Percentiles rank a stretch among this genome's conserved stretches.
phyloP scores from a whole-genome alignment of 176 grass and related monocot genomes.

The Eleusine indica region DNA sequence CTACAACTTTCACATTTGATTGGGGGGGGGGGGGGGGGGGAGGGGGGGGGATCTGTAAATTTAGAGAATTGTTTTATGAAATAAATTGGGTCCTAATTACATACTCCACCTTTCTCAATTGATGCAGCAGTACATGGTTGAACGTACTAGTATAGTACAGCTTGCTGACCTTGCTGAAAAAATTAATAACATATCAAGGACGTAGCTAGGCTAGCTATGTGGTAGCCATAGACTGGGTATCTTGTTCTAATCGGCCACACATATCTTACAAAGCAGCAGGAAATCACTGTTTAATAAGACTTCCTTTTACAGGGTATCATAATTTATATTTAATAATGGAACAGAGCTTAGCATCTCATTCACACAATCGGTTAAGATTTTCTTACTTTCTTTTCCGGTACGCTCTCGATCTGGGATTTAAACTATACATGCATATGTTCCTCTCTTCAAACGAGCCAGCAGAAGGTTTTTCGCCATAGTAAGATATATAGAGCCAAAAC shows the following conservation, averaged over 20 bases:
- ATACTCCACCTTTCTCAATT: background rate
- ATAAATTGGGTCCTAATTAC: background rate
- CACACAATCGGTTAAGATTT: background rate
- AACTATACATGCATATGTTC: background rate
- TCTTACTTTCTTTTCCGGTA: background rate
- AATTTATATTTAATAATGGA: conserved; percentile 9
- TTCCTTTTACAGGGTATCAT: conserved; percentile 11
- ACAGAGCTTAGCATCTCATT: conserved; percentile 27
- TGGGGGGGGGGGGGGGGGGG: background rate
- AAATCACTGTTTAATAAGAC: conserved; percentile 10
- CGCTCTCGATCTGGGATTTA: background rate
- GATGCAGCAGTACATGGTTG: background rate
- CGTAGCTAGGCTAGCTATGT: background rate
- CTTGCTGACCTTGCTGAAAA: background rate
- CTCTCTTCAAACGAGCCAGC: background rate
- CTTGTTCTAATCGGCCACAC: conserved; percentile 16
- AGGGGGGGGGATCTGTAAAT: background rate
- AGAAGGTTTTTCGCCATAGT: background rate
- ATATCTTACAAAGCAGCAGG: conserved; percentile 27
- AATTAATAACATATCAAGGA: background rate
- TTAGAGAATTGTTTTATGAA: background rate
- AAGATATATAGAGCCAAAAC: too few relatives aligned
- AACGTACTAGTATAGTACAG: background rate
- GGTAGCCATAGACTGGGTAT: conserved; percentile 12
- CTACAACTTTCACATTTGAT: background rate